Percentiles rank a stretch among this genome's conserved stretches.
Evolutionary conservation across 225 moss, liverwort and hornwort species (phyloP).

Genomic region (Physcomitrium patens): DNA sequence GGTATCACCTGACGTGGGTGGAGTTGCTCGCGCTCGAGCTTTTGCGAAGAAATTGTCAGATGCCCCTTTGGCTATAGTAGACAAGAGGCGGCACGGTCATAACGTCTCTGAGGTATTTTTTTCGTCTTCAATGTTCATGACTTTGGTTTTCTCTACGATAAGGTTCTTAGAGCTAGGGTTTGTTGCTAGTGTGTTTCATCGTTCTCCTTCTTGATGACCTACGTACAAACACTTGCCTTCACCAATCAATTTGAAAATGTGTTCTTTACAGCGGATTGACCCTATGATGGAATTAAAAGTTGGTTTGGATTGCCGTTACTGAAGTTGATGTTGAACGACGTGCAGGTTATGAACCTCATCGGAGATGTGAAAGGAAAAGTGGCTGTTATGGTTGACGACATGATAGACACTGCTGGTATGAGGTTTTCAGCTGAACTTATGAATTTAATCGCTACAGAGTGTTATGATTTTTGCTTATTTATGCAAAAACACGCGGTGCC

Average conservation of each 20-base stretch:
- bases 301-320: background rate
- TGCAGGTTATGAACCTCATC: slow-evolving; percentile 96
- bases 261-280: background rate
- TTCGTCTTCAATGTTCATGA: background rate
- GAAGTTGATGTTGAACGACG: slow-evolving; percentile 20
- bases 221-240: background rate
- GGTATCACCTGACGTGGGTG: slow-evolving; percentile 97
- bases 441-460: too few species aligned
- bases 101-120: slow-evolving; percentile 82
- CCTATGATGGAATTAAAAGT: background rate
- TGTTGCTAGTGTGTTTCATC: background rate
- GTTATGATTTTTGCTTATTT: too few species aligned
- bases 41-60: slow-evolving; percentile 98
- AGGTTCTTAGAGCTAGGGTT: background rate
- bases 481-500: too few species aligned
- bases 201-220: background rate
- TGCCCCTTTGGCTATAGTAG: slow-evolving; percentile 96
- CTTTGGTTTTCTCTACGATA: background rate
- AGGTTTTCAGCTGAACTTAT: background rate
- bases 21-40: slow-evolving; percentile 95
- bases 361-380: slow-evolving; percentile 97
- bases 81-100: slow-evolving; percentile 96
- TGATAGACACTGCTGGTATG: slow-evolving; percentile 96
- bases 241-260: background rate
- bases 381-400: slow-evolving; percentile 97